Base-by-base conservation (phyloP, 306 rosid species). In the Alnus rubra region DNA sequence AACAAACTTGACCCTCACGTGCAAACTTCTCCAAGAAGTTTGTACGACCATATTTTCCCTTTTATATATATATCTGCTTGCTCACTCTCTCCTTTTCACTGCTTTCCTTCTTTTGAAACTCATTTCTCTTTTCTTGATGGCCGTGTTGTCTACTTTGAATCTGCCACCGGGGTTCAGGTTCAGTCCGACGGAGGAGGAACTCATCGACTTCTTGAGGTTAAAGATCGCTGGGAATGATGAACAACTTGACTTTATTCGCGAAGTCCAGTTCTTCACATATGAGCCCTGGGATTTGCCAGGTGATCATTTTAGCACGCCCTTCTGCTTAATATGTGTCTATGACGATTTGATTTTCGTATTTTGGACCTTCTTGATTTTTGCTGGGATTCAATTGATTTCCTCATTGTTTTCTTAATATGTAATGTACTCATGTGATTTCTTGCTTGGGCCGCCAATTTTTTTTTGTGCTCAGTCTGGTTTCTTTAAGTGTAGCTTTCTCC, bases 251-350 rank as follows among this genome's bases (percentile, higher is more conserved):
- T 94, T 92, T 70, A 93, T 95, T 28, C 88, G 90, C 30, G 99
- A 93, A 50, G 82, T 95, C 50, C 98, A 95, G 86, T 91, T 95
- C 73, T 95, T 94, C 85, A 95, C 88, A 84, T 80, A 85, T 86
- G 99, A 95, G 83, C 99, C 99, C 3, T 93, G 99, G 96, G 99
- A 95, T 50, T 77, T 95, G 80, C 99, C 99, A 33, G 93, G 99
- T 95, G 89, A 19, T 67, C 23, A 53, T 59, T 3, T 30, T 33
- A 33, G 37, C 2, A 33, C 37, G 1, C 37, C 37, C 37, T 33
- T 33, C 37, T 33, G 37, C 23, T 53, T 53, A 53, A 6, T 14
- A 1, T 15, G 8, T 2, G n/a, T 53, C 58, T 53, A 5, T 15
- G 4, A 33, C 37, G 37, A 33, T 33, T 33, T 33, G 37, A 33